Evolutionary conservation across 345 rosid species (phyloP).

Genomic region (Hypericum androsaemum): DNA sequence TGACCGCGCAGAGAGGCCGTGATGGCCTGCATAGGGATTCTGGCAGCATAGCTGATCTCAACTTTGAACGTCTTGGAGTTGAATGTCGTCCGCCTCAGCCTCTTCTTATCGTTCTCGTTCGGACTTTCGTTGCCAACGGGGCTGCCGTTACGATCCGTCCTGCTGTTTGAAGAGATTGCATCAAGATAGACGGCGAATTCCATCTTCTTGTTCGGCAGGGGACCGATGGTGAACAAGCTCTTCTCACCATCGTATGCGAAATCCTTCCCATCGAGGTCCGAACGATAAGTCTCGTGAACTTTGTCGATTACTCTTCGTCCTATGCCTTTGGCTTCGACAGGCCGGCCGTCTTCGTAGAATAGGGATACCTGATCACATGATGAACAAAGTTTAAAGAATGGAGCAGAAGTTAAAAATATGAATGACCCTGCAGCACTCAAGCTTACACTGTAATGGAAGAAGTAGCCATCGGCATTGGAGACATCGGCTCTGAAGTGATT

Average conservation of each 20-base stretch:
- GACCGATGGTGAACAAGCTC: conserved; percentile 61
- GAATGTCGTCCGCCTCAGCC: conserved; percentile 45
- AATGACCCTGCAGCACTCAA: conserved; percentile 1
- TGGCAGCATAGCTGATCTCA: conserved; percentile 45
- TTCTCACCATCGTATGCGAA: conserved; percentile 84
- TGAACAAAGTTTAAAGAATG: conserved; percentile 3
- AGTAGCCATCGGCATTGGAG: conserved; percentile 40
- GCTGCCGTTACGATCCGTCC: conserved; percentile 25
- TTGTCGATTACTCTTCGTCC: conserved; percentile 61
- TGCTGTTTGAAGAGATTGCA: conserved; percentile 40
- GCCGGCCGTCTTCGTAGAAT: conserved; percentile 37
- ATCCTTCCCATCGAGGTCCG: conserved; percentile 47
- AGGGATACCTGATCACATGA: conserved; percentile 46
- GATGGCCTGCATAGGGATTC: conserved; percentile 49
- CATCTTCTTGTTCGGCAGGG: conserved; percentile 53
- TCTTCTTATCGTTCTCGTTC: conserved; percentile 26
- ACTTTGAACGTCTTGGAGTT: conserved; percentile 46
- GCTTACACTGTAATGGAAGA: conserved; percentile 66
- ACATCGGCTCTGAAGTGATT: conserved; percentile 68
- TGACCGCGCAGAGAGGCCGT: conserved; percentile 37
- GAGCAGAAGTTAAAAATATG: conserved; percentile 2
- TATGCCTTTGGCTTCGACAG: conserved; percentile 52
- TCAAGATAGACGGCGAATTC: conserved; percentile 60
- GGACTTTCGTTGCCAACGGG: conserved; percentile 28
- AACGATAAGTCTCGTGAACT: conserved; percentile 54